Conservation (phyloP, 2,329 filamentous ascomycete genomes). For the Fusarium concolor region DNA sequence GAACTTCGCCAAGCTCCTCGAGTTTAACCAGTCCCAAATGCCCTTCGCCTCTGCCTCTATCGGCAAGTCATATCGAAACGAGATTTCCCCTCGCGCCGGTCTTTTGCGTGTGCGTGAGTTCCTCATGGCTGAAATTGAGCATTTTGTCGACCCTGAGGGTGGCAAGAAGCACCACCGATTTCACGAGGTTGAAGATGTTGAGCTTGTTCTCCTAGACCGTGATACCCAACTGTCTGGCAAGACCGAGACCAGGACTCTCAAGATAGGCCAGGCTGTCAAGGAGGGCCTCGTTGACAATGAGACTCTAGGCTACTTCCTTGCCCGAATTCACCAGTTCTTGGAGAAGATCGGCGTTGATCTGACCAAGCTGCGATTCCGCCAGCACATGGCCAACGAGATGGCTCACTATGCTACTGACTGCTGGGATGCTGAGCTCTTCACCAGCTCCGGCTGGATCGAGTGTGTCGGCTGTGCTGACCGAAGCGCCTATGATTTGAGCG, state of each 20-base stretch:
- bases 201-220: slow-evolving; percentile 86
- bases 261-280: slow-evolving; percentile 88
- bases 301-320: slow-evolving; percentile 97
- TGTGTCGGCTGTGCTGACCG: slow-evolving; percentile 97
- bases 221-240: slow-evolving; percentile 88
- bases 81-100: slow-evolving; percentile 93
- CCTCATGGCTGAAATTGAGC: slow-evolving; percentile 98
- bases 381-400: slow-evolving; percentile 87
- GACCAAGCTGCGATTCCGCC: slow-evolving; percentile 91
- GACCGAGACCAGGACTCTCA: slow-evolving; percentile 77
- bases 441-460: slow-evolving; percentile 96
- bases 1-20: slow-evolving; percentile 95
- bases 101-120: slow-evolving; percentile 96
- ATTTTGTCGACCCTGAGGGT: slow-evolving; percentile 93
- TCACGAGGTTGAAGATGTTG: slow-evolving; percentile 82
- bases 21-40: slow-evolving; percentile 95
- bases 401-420: slow-evolving; percentile 96
- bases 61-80: slow-evolving; percentile 97
- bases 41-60: slow-evolving; percentile 97
- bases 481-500: slow-evolving; percentile 92
- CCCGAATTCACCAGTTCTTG: slow-evolving; percentile 91
- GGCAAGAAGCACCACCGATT: slow-evolving; percentile 96
- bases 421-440: slow-evolving; percentile 95
- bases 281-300: slow-evolving; percentile 92
- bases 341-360: slow-evolving; percentile 87